Evolutionary conservation across 106 monocot genomes (phyloP).

Genomic region (Alisma plantagoaquatica): DNA sequence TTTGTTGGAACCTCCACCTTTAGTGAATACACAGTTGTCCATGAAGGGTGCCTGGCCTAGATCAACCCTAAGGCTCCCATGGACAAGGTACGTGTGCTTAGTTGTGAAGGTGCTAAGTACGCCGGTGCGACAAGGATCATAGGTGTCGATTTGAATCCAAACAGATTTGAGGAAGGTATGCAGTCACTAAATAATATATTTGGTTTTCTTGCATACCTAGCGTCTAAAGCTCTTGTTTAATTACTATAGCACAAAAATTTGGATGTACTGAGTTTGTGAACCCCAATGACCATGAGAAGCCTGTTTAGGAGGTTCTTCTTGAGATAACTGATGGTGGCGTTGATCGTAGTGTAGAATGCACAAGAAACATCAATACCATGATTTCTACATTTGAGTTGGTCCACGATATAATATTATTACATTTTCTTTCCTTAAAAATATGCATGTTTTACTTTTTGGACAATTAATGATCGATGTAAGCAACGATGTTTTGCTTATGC

Average conservation of each 20-base stretch:
- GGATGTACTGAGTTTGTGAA: too few species aligned
- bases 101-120: too few species aligned
- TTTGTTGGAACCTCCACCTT: conserved; percentile 83
- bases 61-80: conserved; percentile 39
- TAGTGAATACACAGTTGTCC: too few species aligned
- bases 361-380: conserved; percentile 25
- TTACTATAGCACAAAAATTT: too few species aligned
- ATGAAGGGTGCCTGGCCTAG: conserved; percentile 71
- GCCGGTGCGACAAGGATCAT: conserved; percentile 57
- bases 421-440: too few species aligned
- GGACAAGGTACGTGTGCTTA: conserved; percentile 52
- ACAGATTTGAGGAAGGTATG: conserved; percentile 57
- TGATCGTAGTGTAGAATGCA: conserved; percentile 53
- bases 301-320: conserved; percentile 43
- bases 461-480: too few species aligned
- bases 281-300: conserved; percentile 45
- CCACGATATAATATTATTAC: conserved; percentile 27
- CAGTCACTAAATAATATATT: conserved; percentile 41
- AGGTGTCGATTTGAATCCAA: conserved; percentile 58
- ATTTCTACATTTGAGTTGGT: conserved; percentile 52
- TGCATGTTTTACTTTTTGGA: too few species aligned
- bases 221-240: too few species aligned
- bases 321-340: conserved; percentile 40
- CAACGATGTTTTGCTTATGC: too few species aligned
- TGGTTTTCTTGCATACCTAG: too few species aligned